These are phyloP conservation scores for Cyathus striatus DNA, from an alignment of 768 basidiomycete species.

Conservation along the genomic window DNA sequence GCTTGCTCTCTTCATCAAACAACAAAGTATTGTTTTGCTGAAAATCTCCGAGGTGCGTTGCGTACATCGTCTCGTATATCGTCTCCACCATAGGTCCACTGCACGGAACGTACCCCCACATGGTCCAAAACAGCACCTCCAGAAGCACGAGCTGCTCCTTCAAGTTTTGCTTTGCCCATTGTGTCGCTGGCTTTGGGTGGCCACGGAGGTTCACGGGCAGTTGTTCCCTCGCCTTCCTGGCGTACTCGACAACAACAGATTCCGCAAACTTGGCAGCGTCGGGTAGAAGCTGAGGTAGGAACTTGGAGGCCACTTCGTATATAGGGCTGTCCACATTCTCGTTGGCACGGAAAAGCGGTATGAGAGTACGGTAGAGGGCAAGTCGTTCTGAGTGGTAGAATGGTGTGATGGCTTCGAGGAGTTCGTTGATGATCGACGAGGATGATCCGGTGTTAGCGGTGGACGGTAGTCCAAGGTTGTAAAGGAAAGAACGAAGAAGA, in stretches of 20 bases:
- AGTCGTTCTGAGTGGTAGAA: constrained; percentile 84
- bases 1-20: constrained; percentile 68
- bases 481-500: constrained; percentile 71
- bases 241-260: constrained; percentile 57
- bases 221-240: constrained; percentile 42
- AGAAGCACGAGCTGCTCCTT: constrained; percentile 77
- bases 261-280: constrained; percentile 62
- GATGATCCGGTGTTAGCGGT: constrained; percentile 38
- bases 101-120: constrained; percentile 74
- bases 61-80: constrained; percentile 62
- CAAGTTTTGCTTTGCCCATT: constrained; percentile 69
- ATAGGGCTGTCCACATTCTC: constrained; percentile 52
- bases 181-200: constrained; percentile 55
- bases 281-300: constrained; percentile 56
- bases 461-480: constrained; percentile 67
- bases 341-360: constrained; percentile 71
- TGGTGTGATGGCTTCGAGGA: constrained; percentile 67
- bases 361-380: constrained; percentile 59
- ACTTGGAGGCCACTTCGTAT: constrained; percentile 45
- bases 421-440: constrained; percentile 44
- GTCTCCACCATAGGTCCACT: constrained; percentile 56
- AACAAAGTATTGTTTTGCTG: constrained; percentile 64
- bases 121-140: constrained; percentile 85
- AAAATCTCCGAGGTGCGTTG: constrained; percentile 54
- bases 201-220: constrained; percentile 39